Evolutionary conservation across 2,329 filamentous ascomycete genomes (phyloP).

Genomic region (Colletotrichum eremochloae): DNA sequence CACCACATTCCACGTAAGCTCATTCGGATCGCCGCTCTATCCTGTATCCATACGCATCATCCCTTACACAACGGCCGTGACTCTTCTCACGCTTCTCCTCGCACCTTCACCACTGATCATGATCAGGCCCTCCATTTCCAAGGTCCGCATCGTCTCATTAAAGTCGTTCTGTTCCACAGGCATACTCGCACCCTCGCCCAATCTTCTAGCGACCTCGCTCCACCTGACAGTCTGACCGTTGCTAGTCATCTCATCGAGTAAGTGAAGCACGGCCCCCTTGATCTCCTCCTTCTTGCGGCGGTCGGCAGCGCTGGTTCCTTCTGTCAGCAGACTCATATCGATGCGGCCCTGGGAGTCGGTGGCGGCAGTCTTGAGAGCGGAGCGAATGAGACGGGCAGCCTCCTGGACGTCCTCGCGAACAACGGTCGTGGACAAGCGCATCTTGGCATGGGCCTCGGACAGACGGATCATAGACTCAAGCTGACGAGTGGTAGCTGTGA

Average conservation of each 20-base stretch:
- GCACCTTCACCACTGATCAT: constrained; percentile 87
- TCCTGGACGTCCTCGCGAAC: constrained; percentile 87
- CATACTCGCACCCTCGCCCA: constrained; percentile 79
- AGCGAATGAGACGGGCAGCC: constrained; percentile 92
- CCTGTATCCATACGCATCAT: background rate
- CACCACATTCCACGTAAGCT: constrained; percentile 35
- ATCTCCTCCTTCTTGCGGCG: constrained; percentile 85
- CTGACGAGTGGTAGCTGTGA: constrained; percentile 96
- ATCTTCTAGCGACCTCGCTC: constrained; percentile 79
- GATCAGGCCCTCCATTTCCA: constrained; percentile 88
- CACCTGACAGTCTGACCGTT: constrained; percentile 78
- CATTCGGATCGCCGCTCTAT: constrained; percentile 18
- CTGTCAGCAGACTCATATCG: constrained; percentile 95
- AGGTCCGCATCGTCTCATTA: constrained; percentile 79
- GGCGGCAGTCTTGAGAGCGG: constrained; percentile 95
- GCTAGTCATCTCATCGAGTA: constrained; percentile 85
- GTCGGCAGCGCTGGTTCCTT: constrained; percentile 93
- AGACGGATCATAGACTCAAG: constrained; percentile 99
- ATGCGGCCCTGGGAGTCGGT: constrained; percentile 94
- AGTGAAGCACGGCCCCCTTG: constrained; percentile 79
- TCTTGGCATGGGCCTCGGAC: constrained; percentile 95
- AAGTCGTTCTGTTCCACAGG: constrained; percentile 85
- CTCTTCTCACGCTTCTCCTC: constrained; percentile 83
- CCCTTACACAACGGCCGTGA: constrained; percentile 64
- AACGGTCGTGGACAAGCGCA: constrained; percentile 85